phyloP scores from a whole-genome alignment of 1,139 yeast species.

The Eremothecium cymbalariae region DNA sequence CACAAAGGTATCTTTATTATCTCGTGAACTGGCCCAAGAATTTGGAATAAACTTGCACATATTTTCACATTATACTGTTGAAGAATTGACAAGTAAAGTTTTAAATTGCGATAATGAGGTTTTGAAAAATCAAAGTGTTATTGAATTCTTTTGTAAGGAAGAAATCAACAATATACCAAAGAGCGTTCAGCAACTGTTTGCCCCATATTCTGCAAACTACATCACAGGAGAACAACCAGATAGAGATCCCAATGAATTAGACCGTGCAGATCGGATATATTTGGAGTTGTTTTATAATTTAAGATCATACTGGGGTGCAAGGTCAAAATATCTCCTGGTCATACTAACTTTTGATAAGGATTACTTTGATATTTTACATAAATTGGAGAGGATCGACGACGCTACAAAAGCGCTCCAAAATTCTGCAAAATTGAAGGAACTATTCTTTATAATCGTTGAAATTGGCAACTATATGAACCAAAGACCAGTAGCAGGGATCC shows the following conservation, averaged over 20 bases:
- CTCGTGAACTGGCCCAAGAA: constrained; percentile 79
- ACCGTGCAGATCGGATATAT: constrained; percentile 73
- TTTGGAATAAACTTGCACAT: constrained; percentile 88
- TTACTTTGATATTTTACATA: constrained; percentile 56
- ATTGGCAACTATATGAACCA: constrained; percentile 96
- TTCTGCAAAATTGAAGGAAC: constrained; percentile 57
- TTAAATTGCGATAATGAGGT: constrained; percentile 67
- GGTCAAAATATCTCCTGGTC: constrained; percentile 71
- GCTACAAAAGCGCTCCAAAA: constrained; percentile 55
- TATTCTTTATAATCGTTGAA: constrained; percentile 68
- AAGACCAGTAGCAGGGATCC: constrained; percentile 80
- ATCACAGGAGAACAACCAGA: constrained; percentile 38
- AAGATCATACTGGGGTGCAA: constrained; percentile 74
- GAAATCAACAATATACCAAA: constrained; percentile 66
- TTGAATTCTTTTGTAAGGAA: constrained; percentile 76
- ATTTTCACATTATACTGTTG: constrained; percentile 56
- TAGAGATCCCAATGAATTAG: constrained; percentile 55
- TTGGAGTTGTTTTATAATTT: constrained; percentile 71
- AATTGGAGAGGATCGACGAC: constrained; percentile 56
- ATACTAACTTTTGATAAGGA: constrained; percentile 66
- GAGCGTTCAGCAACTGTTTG: constrained; percentile 53
- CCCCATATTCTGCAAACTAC: constrained; percentile 62
- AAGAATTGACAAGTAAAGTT: constrained; percentile 55
- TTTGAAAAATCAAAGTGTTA: constrained; percentile 55
- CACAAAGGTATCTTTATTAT: constrained; percentile 51